Percentiles rank a stretch among this genome's conserved stretches.
Evolutionary conservation across 164 flowering plant species (phyloP).

Genomic region (Stephania japonica): DNA sequence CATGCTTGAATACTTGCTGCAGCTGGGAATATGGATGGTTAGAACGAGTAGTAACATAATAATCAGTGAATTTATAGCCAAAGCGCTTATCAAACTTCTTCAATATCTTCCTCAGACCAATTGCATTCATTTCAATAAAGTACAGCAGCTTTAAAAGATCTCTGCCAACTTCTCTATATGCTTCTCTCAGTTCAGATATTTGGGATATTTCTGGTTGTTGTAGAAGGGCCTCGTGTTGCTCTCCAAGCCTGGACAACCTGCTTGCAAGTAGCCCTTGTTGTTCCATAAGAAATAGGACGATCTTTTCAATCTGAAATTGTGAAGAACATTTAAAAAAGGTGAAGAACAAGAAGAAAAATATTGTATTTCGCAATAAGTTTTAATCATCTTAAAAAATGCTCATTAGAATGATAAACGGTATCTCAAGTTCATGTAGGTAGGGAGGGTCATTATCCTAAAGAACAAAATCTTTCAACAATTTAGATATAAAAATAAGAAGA

Average conservation of each 20-base stretch:
- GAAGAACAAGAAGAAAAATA: conserved; percentile 5
- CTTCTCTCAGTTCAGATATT: conserved; percentile 45
- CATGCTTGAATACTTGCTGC: conserved; percentile 66
- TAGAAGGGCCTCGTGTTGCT: conserved; percentile 30
- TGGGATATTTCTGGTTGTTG: conserved; percentile 29
- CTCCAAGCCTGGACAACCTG: conserved; percentile 44
- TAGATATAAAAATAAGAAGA: neutral
- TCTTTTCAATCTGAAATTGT: conserved; percentile 61
- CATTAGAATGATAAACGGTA: neutral
- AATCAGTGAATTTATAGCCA: conserved; percentile 65
- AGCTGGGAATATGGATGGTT: conserved; percentile 81
- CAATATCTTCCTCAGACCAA: conserved; percentile 68
- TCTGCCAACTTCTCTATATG: conserved; percentile 54
- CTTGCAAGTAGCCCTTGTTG: conserved; percentile 76
- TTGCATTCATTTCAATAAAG: conserved; percentile 77
- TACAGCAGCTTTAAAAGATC: conserved; percentile 66
- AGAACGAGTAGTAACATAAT: conserved; percentile 75
- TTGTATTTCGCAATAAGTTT: neutral
- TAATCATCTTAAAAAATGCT: no score
- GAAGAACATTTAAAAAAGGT: conserved; percentile 13
- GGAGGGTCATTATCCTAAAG: neutral
- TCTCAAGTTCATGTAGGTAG: neutral
- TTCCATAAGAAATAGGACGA: conserved; percentile 62
- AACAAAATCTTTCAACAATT: neutral
- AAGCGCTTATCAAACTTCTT: conserved; percentile 82